phyloP scores from a whole-genome alignment of 148 eudicot species.

The Silene uniflora region DNA sequence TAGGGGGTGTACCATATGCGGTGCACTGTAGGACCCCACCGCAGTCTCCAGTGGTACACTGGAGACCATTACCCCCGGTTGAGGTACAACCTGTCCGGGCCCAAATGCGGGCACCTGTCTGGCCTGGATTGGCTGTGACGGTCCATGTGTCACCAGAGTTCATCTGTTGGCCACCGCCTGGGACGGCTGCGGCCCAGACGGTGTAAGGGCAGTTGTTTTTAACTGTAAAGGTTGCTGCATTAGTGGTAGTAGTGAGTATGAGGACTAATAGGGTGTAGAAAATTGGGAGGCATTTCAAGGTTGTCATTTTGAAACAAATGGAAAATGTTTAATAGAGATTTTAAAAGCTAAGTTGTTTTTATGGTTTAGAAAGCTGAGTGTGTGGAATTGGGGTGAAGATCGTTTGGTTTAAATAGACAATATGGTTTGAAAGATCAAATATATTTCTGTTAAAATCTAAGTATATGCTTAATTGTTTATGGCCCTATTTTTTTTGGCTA shows the following conservation, averaged over 20 bases:
- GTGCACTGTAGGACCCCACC: slow-evolving; percentile 37
- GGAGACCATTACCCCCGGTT: slow-evolving; percentile 21
- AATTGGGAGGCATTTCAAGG: not conserved
- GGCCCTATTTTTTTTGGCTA: no score
- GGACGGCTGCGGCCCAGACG: slow-evolving; percentile 33
- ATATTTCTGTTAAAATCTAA: no score
- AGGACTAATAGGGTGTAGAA: not conserved
- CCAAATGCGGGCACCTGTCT: slow-evolving; percentile 32
- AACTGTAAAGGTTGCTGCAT: slow-evolving; percentile 22
- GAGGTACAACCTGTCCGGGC: slow-evolving; percentile 39
- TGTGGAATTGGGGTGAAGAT: not conserved
- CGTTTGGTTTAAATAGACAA: slow-evolving; percentile 6
- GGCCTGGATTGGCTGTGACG: slow-evolving; percentile 22
- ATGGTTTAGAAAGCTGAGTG: no score
- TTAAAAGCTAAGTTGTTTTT: not conserved
- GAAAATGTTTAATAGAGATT: no score
- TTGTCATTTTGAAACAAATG: not conserved
- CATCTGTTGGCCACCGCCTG: slow-evolving; percentile 30
- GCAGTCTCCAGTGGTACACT: slow-evolving; percentile 44
- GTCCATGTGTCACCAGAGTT: slow-evolving; percentile 30
- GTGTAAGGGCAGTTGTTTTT: slow-evolving; percentile 34
- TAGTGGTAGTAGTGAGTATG: not conserved
- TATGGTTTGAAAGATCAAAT: no score
- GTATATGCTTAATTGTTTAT: no score
- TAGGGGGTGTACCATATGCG: slow-evolving; percentile 31